Evolutionary conservation across 352 stramenopile species (phyloP).

Genomic region (Phytophthora hybrid): DNA sequence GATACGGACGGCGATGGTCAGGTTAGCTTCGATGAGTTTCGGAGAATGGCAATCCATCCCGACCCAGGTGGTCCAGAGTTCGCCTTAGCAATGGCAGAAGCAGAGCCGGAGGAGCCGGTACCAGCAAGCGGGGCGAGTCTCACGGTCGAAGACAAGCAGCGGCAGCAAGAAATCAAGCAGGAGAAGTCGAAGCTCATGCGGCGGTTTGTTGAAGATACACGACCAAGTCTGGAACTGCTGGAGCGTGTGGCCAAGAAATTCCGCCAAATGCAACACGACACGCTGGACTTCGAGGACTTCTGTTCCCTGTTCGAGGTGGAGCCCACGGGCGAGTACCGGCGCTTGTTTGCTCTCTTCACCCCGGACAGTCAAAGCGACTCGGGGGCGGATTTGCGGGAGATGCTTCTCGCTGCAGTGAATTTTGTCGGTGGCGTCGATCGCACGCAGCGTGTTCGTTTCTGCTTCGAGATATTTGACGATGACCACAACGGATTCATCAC

Average conservation of each 20-base stretch:
- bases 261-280: slow-evolving; percentile 60
- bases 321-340: slow-evolving; percentile 89
- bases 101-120: slow-evolving; percentile 30
- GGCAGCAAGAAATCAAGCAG: slow-evolving; percentile 67
- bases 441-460: slow-evolving; percentile 91
- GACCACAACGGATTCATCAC: slow-evolving; percentile 93
- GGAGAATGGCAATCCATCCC: slow-evolving; percentile 89
- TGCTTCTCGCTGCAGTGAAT: slow-evolving; percentile 93
- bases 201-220: slow-evolving; percentile 74
- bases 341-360: slow-evolving; percentile 89
- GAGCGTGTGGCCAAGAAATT: slow-evolving; percentile 69
- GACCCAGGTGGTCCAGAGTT: slow-evolving; percentile 90
- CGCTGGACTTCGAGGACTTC: slow-evolving; percentile 81
- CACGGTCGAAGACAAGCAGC: slow-evolving; percentile 59
- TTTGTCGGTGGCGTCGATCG: slow-evolving; percentile 81
- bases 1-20: slow-evolving; percentile 94
- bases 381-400: slow-evolving; percentile 87
- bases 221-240: slow-evolving; percentile 69
- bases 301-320: slow-evolving; percentile 89
- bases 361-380: slow-evolving; percentile 69
- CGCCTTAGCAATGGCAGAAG: slow-evolving; percentile 42
- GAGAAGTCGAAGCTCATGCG: slow-evolving; percentile 80
- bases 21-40: slow-evolving; percentile 93
- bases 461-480: slow-evolving; percentile 96
- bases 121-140: slow-evolving; percentile 22